Base-by-base conservation (phyloP, 2,329 filamentous ascomycete species). In the Fusarium burgessii region DNA sequence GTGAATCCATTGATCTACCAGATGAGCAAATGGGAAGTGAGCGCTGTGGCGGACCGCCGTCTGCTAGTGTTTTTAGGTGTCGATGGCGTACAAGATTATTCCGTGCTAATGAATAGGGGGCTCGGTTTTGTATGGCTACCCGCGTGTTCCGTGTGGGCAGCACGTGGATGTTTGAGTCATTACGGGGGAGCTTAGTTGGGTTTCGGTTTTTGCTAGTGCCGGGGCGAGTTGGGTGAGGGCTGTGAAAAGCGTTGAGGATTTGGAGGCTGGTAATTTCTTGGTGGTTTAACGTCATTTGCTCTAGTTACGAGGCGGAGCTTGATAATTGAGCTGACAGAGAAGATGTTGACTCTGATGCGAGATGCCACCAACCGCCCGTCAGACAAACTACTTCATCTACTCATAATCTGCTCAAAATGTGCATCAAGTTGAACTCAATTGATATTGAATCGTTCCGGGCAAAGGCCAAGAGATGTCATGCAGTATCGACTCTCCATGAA, bases 31-130 rank as follows among this genome's bases (percentile, higher is more conserved):
- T 54, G 10, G 20, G 20, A 42, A 13, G 17, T 4, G 14, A 5
- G 20, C 20, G 20, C 11, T 14, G 20, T 20, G 20, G 29, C 40
- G 52, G 40, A 56, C 27, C 52, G 52, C 35, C 27, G 35, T 20
- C 29, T 6, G 14, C 45, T 52, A 58, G 33, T 11, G 11, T 27
- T 17, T 35, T 47, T 47, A 13, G 17, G 27, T 25, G 35, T n/a
- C 7, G 33, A 59, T 36, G 38, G 49, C 29, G 49, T n/a, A 18
- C 2, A 18, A 9, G 47, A 20, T 25, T 29, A 56, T n/a, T 42
- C 57, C 23, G 7, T 59, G 18, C 57, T 56, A 43, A 56, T 12
- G n/a, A n/a, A 41, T 43, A 59, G 57, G 57, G 57, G 56, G 38
- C 15, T 27, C 27, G n/a, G 15, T 23, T 27, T 32, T 40, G 18